Evolutionary conservation across 352 stramenopile species (phyloP).

Genomic region (Pythium plurisporium): DNA sequence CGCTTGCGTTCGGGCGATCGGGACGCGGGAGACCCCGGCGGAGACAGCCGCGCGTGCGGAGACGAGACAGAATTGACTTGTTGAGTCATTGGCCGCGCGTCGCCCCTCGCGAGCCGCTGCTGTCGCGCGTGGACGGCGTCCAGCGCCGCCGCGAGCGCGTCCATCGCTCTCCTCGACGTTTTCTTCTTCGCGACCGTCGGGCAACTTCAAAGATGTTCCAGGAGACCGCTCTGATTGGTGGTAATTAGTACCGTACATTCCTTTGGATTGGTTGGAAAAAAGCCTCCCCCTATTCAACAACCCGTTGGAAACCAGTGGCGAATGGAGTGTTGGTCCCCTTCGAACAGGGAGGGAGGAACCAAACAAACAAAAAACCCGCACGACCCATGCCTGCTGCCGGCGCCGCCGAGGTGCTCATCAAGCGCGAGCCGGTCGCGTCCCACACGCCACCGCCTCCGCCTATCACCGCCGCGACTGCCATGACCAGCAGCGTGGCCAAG

Average conservation of each 20-base stretch:
- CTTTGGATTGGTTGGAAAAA: conserved; percentile 8
- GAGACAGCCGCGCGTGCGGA: too few species aligned
- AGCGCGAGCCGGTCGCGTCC: conserved; percentile 1
- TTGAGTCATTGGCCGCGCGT: too few species aligned
- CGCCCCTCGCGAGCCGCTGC: conserved; percentile 15
- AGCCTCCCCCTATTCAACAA: conserved; percentile 2
- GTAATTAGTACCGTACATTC: too few species aligned
- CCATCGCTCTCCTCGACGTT: neutral
- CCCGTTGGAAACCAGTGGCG: neutral
- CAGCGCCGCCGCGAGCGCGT: conserved; percentile 6
- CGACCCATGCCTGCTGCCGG: neutral
- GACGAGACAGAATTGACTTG: too few species aligned
- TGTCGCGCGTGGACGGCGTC: conserved; percentile 19
- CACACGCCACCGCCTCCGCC: neutral
- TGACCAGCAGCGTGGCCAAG: neutral
- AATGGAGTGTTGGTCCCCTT: neutral
- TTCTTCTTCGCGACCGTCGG: neutral
- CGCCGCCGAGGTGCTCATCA: neutral
- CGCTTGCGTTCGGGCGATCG: too few species aligned
- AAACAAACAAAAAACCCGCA: neutral
- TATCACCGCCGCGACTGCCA: neutral
- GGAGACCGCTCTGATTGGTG: too few species aligned
- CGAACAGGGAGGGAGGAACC: neutral
- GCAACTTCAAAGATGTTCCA: conserved; percentile 12
- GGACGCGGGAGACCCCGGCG: too few species aligned